phyloP scores from a whole-genome alignment of 805 yeast species.

The Saturnispora mendoncae region DNA sequence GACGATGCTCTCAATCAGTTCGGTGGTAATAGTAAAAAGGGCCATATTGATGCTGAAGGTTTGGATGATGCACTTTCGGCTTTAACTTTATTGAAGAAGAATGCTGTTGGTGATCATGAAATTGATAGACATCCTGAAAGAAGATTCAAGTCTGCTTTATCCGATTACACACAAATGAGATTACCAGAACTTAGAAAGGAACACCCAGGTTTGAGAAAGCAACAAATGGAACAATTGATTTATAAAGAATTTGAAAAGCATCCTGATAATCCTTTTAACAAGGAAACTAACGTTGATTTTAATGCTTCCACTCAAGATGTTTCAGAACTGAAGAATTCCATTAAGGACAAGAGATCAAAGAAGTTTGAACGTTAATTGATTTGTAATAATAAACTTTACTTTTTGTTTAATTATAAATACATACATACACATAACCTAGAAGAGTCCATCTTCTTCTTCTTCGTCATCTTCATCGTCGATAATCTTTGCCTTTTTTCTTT shows the following conservation, averaged over 20 bases:
- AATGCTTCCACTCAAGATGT: slow-evolving; percentile 55
- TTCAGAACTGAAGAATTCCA: slow-evolving; percentile 26
- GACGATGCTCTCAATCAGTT: slow-evolving; percentile 55
- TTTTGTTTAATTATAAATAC: background rate
- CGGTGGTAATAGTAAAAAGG: slow-evolving; percentile 27
- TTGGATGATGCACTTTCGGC: slow-evolving; percentile 76
- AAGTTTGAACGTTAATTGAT: slow-evolving; percentile 23
- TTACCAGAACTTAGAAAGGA: slow-evolving; percentile 67
- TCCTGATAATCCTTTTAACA: slow-evolving; percentile 79
- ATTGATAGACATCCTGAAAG: slow-evolving; percentile 85
- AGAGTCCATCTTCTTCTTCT: slow-evolving; percentile 14
- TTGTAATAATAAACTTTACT: background rate
- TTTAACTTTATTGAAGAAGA: slow-evolving; percentile 51
- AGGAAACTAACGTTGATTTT: slow-evolving; percentile 51
- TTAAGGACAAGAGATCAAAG: slow-evolving; percentile 26
- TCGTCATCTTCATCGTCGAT: slow-evolving; percentile 21
- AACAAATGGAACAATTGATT: slow-evolving; percentile 65
- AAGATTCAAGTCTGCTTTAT: slow-evolving; percentile 72
- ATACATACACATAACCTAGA: background rate
- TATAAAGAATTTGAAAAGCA: slow-evolving; percentile 76
- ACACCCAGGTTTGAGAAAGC: slow-evolving; percentile 70
- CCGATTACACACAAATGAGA: slow-evolving; percentile 62
- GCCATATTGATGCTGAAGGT: slow-evolving; percentile 61
- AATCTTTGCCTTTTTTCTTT: slow-evolving; percentile 16
- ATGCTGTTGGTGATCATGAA: slow-evolving; percentile 50